These are phyloP conservation scores for Saccharomyces uvarum DNA, from an alignment of 1,139 yeast genomes.

Conservation along the genomic window DNA sequence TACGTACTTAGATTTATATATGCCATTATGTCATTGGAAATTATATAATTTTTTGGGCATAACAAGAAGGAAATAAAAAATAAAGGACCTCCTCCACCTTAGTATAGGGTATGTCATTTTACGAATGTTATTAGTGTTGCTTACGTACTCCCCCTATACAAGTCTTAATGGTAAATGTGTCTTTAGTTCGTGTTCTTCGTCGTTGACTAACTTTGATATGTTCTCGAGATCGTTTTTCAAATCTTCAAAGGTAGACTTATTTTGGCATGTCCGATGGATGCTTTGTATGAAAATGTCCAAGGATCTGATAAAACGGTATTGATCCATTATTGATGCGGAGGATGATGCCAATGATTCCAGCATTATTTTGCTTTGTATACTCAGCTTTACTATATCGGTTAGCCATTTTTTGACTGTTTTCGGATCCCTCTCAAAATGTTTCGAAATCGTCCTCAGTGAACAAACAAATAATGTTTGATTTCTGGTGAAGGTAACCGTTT, in stretches of 20 bases:
- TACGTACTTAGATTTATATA: not conserved
- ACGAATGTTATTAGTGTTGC: not conserved
- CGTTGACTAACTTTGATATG: constrained; percentile 15
- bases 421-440: constrained; percentile 5
- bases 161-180: constrained; percentile 23
- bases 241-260: constrained; percentile 5
- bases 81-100: not conserved
- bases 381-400: constrained; percentile 22
- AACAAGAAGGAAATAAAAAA: not conserved
- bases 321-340: constrained; percentile 10
- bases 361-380: constrained; percentile 21
- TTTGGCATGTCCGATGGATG: constrained; percentile 11
- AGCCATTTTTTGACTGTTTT: constrained; percentile 11
- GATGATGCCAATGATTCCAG: constrained; percentile 6
- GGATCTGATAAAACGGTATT: constrained; percentile 24
- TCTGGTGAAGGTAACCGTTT: constrained; percentile 1
- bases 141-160: constrained; percentile 7
- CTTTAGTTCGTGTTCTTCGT: constrained; percentile 23
- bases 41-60: not conserved
- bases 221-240: constrained; percentile 12
- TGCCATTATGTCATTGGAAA: not conserved
- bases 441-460: constrained; percentile 9
- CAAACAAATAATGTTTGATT: constrained; percentile 12
- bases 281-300: constrained; percentile 20
- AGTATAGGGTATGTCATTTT: not conserved